Percentiles rank a stretch among this genome's conserved stretches.
These are phyloP conservation scores for Fusarium sp. DNA, from an alignment of 2,329 filamentous ascomycete genomes.

Conservation along the genomic window DNA sequence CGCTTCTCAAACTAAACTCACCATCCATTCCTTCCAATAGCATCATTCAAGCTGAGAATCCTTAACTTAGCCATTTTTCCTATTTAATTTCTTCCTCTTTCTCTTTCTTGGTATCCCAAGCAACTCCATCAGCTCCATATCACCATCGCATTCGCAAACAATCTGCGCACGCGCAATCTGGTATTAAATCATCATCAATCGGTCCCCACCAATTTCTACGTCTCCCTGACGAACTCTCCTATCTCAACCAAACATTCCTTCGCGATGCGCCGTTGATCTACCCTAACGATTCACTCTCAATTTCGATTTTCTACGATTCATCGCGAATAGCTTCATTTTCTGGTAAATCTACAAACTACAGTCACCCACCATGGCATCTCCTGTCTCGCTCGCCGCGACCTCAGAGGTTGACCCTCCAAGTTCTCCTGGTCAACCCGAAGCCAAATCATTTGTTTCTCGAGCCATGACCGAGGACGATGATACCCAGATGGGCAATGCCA, in stretches of 20 bases:
- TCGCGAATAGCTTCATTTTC: slow-evolving; percentile 20
- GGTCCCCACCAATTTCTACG: slow-evolving; percentile 19
- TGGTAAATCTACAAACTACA: slow-evolving; percentile 9
- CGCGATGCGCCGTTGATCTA: slow-evolving; percentile 42
- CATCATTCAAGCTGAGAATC: slow-evolving; percentile 15
- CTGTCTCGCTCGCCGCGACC: slow-evolving; percentile 55
- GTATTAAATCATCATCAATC: slow-evolving; percentile 27
- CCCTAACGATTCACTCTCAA: slow-evolving; percentile 17
- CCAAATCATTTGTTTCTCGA: slow-evolving; percentile 61
- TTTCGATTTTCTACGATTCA: not conserved
- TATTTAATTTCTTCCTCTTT: slow-evolving; percentile 6
- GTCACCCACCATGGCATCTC: slow-evolving; percentile 54
- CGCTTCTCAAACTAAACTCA: slow-evolving; percentile 33
- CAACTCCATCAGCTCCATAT: slow-evolving; percentile 22
- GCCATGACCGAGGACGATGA: slow-evolving; percentile 62
- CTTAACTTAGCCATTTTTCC: not conserved
- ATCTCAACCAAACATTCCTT: slow-evolving; percentile 10
- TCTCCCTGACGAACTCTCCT: slow-evolving; percentile 28
- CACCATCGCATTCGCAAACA: slow-evolving; percentile 33
- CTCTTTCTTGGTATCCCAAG: slow-evolving; percentile 1
- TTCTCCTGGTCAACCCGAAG: slow-evolving; percentile 58
- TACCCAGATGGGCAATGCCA: slow-evolving; percentile 56
- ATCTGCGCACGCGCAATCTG: slow-evolving; percentile 26
- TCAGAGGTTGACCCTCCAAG: slow-evolving; percentile 61
- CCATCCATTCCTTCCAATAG: slow-evolving; percentile 25